Percentiles rank a stretch among this genome's conserved stretches.
Conservation (phyloP, 352 stramenopile genomes). For the Peronospora belbahrii region DNA sequence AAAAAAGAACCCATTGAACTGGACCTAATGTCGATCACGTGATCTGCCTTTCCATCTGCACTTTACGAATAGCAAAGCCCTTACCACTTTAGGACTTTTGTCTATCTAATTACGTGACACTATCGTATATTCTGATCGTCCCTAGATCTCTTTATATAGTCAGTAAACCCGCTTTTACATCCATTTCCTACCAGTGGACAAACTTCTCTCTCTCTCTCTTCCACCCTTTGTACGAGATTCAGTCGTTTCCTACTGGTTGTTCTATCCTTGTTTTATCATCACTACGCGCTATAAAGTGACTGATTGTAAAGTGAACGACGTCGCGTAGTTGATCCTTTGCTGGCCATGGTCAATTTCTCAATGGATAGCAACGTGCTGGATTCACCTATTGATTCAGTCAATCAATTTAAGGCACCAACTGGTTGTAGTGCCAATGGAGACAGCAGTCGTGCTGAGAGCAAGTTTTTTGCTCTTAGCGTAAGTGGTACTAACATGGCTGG, state of each 20-base stretch:
- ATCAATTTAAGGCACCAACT: slow-evolving; percentile 18
- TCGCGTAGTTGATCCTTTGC: too few species aligned
- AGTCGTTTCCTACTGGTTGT: too few species aligned
- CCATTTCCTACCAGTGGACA: neutral
- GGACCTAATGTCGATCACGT: slow-evolving; percentile 7
- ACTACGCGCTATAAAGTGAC: slow-evolving; percentile 1
- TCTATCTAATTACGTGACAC: too few species aligned
- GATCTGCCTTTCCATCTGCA: slow-evolving; percentile 8
- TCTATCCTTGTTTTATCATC: slow-evolving; percentile 7
- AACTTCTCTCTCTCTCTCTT: neutral
- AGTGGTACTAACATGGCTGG: slow-evolving; percentile 36
- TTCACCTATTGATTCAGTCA: slow-evolving; percentile 31
- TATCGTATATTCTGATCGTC: too few species aligned
- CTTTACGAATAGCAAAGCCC: too few species aligned
- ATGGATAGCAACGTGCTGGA: slow-evolving; percentile 37
- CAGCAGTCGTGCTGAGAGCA: slow-evolving; percentile 40
- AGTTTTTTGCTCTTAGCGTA: slow-evolving; percentile 71
- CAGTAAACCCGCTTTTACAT: slow-evolving; percentile 24
- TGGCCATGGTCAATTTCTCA: slow-evolving; percentile 39
- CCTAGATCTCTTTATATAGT: too few species aligned
- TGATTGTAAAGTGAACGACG: neutral
- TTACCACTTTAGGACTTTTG: too few species aligned
- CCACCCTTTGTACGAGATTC: neutral
- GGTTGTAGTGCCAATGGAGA: slow-evolving; percentile 20
- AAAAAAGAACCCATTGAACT: neutral